Evolutionary conservation across 805 yeast species (phyloP).

Genomic region (Candida oleophila): DNA sequence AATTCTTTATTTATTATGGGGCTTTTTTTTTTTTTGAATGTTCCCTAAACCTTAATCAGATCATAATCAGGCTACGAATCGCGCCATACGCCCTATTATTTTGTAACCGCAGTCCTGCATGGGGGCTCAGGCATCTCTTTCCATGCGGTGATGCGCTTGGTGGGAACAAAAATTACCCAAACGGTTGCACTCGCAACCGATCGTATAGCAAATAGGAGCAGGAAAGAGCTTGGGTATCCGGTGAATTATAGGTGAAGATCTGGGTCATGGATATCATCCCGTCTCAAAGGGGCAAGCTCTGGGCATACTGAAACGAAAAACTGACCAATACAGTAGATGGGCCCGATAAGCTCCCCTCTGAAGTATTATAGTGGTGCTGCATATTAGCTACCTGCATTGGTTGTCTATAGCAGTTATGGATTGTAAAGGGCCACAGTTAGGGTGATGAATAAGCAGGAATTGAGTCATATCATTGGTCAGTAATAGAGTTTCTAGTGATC

Average conservation of each 20-base stretch:
- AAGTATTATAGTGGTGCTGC: too few relatives aligned
- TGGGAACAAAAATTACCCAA: too few relatives aligned
- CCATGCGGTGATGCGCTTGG: not conserved
- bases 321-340: too few relatives aligned
- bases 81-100: not conserved
- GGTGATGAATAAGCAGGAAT: not conserved
- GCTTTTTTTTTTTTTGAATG: not conserved
- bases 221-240: too few relatives aligned
- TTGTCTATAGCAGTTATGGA: too few relatives aligned
- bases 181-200: not conserved
- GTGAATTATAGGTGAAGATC: not conserved
- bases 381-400: too few relatives aligned
- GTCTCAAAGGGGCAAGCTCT: too few relatives aligned
- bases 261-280: not conserved
- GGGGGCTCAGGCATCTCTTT: not conserved
- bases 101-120: too few relatives aligned
- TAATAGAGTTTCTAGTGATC: too few relatives aligned
- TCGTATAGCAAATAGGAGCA: not conserved
- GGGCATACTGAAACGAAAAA: too few relatives aligned
- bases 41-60: not conserved
- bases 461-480: not conserved
- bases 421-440: not conserved
- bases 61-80: not conserved
- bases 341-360: too few relatives aligned
- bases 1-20: not conserved